A percentile compares a stretch with the other conserved stretches of the same genome.
These are phyloP conservation scores for Blastobotrys serpentis DNA, from an alignment of 1,139 yeast genomes.

Conservation along the genomic window DNA sequence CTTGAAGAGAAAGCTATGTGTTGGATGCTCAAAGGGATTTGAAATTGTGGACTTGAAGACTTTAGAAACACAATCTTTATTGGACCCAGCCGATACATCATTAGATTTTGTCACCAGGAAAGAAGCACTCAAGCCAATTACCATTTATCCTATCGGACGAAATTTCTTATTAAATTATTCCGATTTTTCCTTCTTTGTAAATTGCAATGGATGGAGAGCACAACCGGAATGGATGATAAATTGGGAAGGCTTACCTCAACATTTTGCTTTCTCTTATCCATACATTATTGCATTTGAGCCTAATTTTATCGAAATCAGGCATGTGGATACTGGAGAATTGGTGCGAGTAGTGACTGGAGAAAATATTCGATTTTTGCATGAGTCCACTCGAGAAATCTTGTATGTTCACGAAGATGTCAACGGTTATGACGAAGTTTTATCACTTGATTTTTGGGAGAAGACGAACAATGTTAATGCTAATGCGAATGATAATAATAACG, in stretches of 20 bases:
- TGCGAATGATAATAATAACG: constrained; percentile 4
- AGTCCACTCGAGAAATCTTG: constrained; percentile 88
- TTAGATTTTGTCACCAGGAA: constrained; percentile 90
- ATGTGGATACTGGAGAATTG: constrained; percentile 82
- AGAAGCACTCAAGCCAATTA: constrained; percentile 83
- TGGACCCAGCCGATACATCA: constrained; percentile 96
- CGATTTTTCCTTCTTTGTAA: constrained; percentile 91
- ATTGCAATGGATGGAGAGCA: constrained; percentile 94
- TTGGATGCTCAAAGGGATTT: constrained; percentile 95
- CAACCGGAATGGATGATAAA: constrained; percentile 90
- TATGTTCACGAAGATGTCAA: constrained; percentile 89
- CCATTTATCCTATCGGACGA: constrained; percentile 84
- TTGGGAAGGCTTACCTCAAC: constrained; percentile 96
- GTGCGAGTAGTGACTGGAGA: constrained; percentile 93
- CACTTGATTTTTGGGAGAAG: constrained; percentile 77
- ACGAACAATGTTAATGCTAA: background rate
- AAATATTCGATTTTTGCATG: constrained; percentile 82
- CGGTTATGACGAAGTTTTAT: constrained; percentile 88
- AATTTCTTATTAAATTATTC: constrained; percentile 86
- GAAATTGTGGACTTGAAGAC: constrained; percentile 85
- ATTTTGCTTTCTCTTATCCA: constrained; percentile 91
- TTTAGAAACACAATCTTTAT: constrained; percentile 67
- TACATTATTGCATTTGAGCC: constrained; percentile 87
- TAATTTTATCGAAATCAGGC: constrained; percentile 86
- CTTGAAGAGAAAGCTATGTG: constrained; percentile 81